Conservation (phyloP, 768 basidiomycete genomes). For the Pholiota conissans region DNA sequence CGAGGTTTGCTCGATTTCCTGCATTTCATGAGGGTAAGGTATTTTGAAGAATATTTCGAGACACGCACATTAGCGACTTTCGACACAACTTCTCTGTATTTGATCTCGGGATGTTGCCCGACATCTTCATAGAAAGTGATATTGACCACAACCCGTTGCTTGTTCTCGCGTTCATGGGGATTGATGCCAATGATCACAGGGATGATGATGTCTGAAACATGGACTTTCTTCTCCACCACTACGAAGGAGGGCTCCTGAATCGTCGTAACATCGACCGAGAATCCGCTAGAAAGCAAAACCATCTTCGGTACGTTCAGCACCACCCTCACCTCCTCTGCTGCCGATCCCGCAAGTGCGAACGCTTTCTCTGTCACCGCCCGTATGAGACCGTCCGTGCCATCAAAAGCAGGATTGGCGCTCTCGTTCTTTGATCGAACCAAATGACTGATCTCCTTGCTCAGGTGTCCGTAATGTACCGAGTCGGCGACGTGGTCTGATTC, state of each 20-base stretch:
- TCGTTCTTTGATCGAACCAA: conserved; percentile 28
- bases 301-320: conserved; percentile 46
- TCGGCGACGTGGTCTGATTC: conserved; percentile 50
- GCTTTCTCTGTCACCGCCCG: conserved; percentile 35
- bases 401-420: conserved; percentile 22
- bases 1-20: conserved; percentile 46
- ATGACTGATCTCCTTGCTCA: conserved; percentile 47
- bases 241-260: not conserved
- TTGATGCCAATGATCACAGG: conserved; percentile 71
- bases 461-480: conserved; percentile 65
- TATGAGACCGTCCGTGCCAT: conserved; percentile 30
- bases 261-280: conserved; percentile 39
- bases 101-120: conserved; percentile 24
- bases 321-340: conserved; percentile 38
- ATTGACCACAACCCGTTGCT: conserved; percentile 62
- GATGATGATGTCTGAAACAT: conserved; percentile 46
- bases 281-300: conserved; percentile 48
- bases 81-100: conserved; percentile 38
- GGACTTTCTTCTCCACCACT: conserved; percentile 27
- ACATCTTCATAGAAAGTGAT: conserved; percentile 41
- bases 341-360: conserved; percentile 37
- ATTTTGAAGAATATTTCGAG: not conserved
- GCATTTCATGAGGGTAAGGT: conserved; percentile 1
- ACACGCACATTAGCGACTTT: conserved; percentile 31
- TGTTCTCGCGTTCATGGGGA: conserved; percentile 62